phyloP scores from a whole-genome alignment of 306 rosid genomes.

The Astragalus glycyphyllos region DNA sequence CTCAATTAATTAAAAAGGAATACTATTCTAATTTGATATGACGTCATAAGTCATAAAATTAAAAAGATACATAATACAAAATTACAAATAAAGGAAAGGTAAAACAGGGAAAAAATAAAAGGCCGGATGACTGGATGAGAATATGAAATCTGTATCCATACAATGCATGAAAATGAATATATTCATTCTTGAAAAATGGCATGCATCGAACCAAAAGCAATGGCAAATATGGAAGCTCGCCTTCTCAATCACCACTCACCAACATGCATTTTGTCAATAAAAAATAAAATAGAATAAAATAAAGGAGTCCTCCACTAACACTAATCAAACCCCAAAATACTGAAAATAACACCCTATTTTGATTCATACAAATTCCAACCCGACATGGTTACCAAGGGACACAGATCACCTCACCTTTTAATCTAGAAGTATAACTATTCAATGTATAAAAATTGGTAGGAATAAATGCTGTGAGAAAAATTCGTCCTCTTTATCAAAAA shows the following conservation, averaged over 20 bases:
- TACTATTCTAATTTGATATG: no score
- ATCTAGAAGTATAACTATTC: background rate
- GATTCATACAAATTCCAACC: background rate
- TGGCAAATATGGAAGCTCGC: background rate
- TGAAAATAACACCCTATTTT: background rate
- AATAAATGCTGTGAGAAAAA: background rate
- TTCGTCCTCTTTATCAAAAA: background rate
- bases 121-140: background rate
- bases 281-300: background rate
- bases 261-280: background rate
- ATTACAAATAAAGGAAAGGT: no score
- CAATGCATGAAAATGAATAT: background rate
- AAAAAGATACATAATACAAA: no score
- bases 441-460: background rate
- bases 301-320: background rate
- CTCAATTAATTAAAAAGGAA: no score
- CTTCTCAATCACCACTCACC: constrained; percentile 25
- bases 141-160: background rate
- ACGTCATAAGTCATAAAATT: no score
- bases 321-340: background rate
- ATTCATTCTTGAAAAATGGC: background rate
- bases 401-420: background rate
- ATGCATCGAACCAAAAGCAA: constrained; percentile 9
- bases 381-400: background rate
- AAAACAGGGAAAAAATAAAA: no score